phyloP scores from a whole-genome alignment of 805 yeast genomes.

The Wickerhamiella vanderwaltii region DNA sequence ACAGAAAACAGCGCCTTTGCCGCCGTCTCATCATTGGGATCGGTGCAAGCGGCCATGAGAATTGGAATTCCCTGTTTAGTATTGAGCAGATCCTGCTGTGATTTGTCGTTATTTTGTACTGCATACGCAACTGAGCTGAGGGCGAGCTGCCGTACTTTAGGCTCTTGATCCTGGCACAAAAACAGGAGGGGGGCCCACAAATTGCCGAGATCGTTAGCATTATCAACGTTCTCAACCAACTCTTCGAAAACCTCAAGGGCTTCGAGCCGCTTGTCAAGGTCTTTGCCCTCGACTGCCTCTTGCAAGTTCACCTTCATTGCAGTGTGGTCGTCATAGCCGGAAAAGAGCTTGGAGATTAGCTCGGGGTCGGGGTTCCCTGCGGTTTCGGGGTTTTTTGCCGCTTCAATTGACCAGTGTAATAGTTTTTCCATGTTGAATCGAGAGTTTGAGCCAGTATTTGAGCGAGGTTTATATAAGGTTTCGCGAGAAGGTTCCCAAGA shows the following conservation, averaged over 20 bases:
- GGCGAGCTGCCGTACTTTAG: constrained; percentile 43
- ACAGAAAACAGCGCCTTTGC: constrained; percentile 69
- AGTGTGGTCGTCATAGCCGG: constrained; percentile 71
- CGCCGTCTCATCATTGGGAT: constrained; percentile 29
- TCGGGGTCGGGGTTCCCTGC: constrained; percentile 61
- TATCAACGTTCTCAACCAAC: constrained; percentile 85
- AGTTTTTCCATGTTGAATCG: constrained; percentile 64
- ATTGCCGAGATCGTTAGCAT: constrained; percentile 84
- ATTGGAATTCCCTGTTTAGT: constrained; percentile 24
- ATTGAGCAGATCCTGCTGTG: constrained; percentile 50
- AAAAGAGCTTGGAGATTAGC: constrained; percentile 59
- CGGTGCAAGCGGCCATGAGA: constrained; percentile 24
- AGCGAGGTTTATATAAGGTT: constrained; percentile 2
- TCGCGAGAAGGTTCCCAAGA: constrained; percentile 4
- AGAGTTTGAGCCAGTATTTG: too few species aligned
- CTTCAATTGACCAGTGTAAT: constrained; percentile 82
- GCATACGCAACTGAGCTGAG: constrained; percentile 79
- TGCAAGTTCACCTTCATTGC: constrained; percentile 68
- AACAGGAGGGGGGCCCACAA: constrained; percentile 69
- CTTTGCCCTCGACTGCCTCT: constrained; percentile 45
- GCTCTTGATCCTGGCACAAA: constrained; percentile 34
- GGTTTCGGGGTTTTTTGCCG: constrained; percentile 47
- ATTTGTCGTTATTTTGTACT: constrained; percentile 73
- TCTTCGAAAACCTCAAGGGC: constrained; percentile 89
- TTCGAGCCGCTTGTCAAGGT: constrained; percentile 48